Evolutionary conservation across 345 rosid genomes (phyloP), one percentile per base, ranked within the genome.

Genomic region (Erucastrum elatum): DNA sequence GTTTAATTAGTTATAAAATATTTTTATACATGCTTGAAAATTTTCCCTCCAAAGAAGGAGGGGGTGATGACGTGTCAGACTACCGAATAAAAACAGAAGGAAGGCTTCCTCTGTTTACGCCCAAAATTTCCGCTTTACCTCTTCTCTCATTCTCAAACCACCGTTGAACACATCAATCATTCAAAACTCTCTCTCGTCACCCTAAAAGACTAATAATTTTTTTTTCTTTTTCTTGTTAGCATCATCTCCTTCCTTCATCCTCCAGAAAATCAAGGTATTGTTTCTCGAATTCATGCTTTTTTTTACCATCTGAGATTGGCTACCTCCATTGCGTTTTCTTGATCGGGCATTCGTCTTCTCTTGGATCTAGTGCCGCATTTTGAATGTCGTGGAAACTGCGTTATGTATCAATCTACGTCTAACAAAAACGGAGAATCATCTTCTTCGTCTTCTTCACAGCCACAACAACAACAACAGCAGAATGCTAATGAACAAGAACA

Each of bases 51-150:
- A 69, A 68, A 62, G 71, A 64, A 5, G 3, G 56, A 15, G 0
- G 25, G 6, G 21, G 72, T 81, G 92, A 55, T 84, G 91, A 87
- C 88, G 87, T 85, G 90, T 53, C 77, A 80, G 81, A 46, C 44
- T 68, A 82, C 44, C 30, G 65, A 76, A 75, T 41, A 49, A 49
- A 49, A 49, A 49, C 55, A 53, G 25, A 72, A 64, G 46, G 16
- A 21, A 21, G 63, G 76, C 31, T 29, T 78, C 82, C 82, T 80
- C 74, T 70, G 72, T 69, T 17, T 81, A 16, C 71, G 79, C 67
- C 83, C 83, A 80, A 2, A 17, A 9, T 70, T 70, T 21, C 44
- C 83, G 79, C 68, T 70, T 66, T 25, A 79, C 77, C 77, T 72
- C 82, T 66, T 69, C 70, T 69, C 70, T 31, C 27, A 2, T 13